A percentile compares a stretch with the other conserved stretches of the same genome.
phyloP scores from a whole-genome alignment of 257 asterid genomes.

The Coffea canephora region DNA sequence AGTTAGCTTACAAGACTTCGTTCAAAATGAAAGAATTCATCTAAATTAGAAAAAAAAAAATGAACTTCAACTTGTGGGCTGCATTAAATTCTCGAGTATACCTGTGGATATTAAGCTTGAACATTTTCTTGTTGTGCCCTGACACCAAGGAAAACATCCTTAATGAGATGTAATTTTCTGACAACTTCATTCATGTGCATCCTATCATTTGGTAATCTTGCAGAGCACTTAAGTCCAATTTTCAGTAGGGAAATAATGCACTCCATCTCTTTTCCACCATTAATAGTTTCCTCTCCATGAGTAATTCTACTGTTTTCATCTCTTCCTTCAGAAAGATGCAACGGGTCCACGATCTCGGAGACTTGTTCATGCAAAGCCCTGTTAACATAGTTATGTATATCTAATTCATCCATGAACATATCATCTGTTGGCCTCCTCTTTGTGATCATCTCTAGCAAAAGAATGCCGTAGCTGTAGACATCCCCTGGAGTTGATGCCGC shows the following conservation, averaged over 20 bases:
- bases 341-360: background rate
- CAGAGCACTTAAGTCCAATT: background rate
- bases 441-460: conserved; percentile 1
- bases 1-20: too few relatives aligned
- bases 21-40: too few relatives aligned
- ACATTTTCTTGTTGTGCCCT: too few relatives aligned
- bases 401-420: background rate
- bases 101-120: too few relatives aligned
- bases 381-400: background rate
- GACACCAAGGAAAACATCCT: background rate
- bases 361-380: background rate
- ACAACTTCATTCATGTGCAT: background rate
- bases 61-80: too few relatives aligned
- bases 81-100: too few relatives aligned
- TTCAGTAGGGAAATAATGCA: background rate
- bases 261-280: background rate
- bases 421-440: background rate
- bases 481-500: background rate
- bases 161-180: background rate
- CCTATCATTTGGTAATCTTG: background rate
- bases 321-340: background rate
- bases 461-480: background rate
- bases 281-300: background rate
- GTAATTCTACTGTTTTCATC: background rate
- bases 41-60: too few relatives aligned